A percentile compares a stretch with the other conserved stretches of the same genome.
phyloP scores from a whole-genome alignment of 306 rosid species.

The Vigna angularis region DNA sequence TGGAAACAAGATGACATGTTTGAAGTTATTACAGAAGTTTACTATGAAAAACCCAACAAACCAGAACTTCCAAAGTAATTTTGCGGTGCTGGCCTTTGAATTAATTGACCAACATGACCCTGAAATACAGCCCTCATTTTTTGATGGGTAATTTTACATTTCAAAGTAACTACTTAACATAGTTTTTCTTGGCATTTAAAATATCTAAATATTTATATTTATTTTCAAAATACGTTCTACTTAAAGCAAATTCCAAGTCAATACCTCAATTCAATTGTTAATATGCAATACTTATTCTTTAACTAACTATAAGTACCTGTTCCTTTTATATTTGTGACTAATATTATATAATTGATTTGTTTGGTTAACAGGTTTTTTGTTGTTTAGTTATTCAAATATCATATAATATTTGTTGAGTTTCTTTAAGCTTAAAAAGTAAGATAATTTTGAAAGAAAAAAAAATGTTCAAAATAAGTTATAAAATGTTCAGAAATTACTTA shows the following conservation, averaged over 20 bases:
- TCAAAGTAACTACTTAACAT: not conserved
- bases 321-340: conserved; percentile 24
- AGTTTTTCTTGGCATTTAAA: not conserved
- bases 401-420: too few species aligned
- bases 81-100: not conserved
- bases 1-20: not conserved
- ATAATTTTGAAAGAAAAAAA: too few species aligned
- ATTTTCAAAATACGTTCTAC: conserved; percentile 12
- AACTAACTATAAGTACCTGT: not conserved
- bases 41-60: not conserved
- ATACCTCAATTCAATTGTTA: not conserved
- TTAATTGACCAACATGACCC: not conserved
- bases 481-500: too few species aligned
- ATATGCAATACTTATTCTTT: not conserved
- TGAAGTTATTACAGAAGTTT: not conserved
- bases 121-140: not conserved
- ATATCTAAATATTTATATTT: not conserved
- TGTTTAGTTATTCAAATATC: not conserved
- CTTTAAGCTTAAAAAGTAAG: too few species aligned
- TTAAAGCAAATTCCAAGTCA: conserved; percentile 1
- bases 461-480: too few species aligned
- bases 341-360: not conserved
- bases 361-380: conserved; percentile 43
- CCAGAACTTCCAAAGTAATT: not conserved
- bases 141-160: not conserved